Evolutionary conservation across 805 yeast species (phyloP).

Genomic region (Saturnispora silvae): DNA sequence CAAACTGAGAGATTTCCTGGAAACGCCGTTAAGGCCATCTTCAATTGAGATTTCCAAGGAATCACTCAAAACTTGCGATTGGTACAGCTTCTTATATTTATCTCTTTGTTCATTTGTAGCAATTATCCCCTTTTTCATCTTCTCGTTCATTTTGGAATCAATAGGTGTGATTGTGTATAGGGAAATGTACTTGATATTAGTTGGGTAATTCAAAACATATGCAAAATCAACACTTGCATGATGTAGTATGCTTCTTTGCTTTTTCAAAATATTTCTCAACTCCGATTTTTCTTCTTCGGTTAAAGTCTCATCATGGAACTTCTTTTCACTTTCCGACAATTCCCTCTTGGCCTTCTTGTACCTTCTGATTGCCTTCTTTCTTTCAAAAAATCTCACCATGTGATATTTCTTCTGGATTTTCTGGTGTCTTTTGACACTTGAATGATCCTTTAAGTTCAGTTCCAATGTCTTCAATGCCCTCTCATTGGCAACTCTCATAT

Average conservation of each 20-base stretch:
- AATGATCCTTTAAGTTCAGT: slow-evolving; percentile 34
- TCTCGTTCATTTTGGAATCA: slow-evolving; percentile 23
- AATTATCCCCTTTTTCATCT: slow-evolving; percentile 34
- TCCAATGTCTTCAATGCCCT: slow-evolving; percentile 36
- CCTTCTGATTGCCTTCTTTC: slow-evolving; percentile 69
- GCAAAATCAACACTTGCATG: slow-evolving; percentile 62
- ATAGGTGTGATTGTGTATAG: slow-evolving; percentile 45
- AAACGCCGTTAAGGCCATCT: slow-evolving; percentile 26
- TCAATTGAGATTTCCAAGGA: slow-evolving; percentile 43
- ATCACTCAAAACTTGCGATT: slow-evolving; percentile 39
- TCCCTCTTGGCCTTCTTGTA: slow-evolving; percentile 43
- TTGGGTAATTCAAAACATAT: slow-evolving; percentile 70
- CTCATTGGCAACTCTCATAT: slow-evolving; percentile 39
- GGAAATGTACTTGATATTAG: slow-evolving; percentile 67
- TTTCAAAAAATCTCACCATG: slow-evolving; percentile 87
- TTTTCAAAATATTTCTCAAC: slow-evolving; percentile 23
- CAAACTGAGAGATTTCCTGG: slow-evolving; percentile 19
- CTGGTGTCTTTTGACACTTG: slow-evolving; percentile 30
- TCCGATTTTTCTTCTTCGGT: slow-evolving; percentile 17
- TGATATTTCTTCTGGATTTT: slow-evolving; percentile 63
- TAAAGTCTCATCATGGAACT: slow-evolving; percentile 5
- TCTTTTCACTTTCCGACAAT: slow-evolving; percentile 26
- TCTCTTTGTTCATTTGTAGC: slow-evolving; percentile 34
- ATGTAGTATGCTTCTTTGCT: slow-evolving; percentile 36
- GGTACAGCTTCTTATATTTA: slow-evolving; percentile 42